These are phyloP conservation scores for Dichomitus squalens DNA, from an alignment of 1,284 basidiomycete genomes.

Conservation along the genomic window DNA sequence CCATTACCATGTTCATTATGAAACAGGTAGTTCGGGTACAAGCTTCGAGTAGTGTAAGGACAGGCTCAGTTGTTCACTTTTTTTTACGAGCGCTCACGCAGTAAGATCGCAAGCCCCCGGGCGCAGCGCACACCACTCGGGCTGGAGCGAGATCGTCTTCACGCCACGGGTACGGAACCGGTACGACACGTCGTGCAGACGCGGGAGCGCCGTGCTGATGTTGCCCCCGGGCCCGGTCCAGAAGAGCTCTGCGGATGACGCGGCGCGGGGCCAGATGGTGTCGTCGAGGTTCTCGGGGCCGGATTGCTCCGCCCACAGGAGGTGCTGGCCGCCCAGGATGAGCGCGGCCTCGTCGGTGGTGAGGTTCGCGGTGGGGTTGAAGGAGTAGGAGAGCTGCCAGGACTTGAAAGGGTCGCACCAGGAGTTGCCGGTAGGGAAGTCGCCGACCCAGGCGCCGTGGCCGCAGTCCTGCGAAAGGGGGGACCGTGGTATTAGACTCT, in stretches of 20 bases:
- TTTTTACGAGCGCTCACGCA: slow-evolving; percentile 33
- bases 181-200: slow-evolving; percentile 77
- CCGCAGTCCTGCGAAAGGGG: slow-evolving; percentile 68
- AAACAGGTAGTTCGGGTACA: no score
- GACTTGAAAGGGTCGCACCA: slow-evolving; percentile 81
- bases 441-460: slow-evolving; percentile 78
- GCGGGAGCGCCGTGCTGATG: slow-evolving; percentile 63
- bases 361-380: slow-evolving; percentile 69
- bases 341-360: slow-evolving; percentile 49
- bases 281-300: slow-evolving; percentile 71
- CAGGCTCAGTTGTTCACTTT: not conserved
- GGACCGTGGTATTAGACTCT: not conserved
- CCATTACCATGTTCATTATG: no score
- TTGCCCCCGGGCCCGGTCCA: slow-evolving; percentile 72
- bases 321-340: slow-evolving; percentile 73
- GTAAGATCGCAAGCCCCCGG: slow-evolving; percentile 59
- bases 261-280: slow-evolving; percentile 80
- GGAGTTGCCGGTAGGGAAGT: slow-evolving; percentile 44
- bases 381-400: slow-evolving; percentile 76
- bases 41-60: not conserved
- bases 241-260: slow-evolving; percentile 79
- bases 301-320: slow-evolving; percentile 82
- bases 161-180: slow-evolving; percentile 73
- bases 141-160: slow-evolving; percentile 71
- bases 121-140: slow-evolving; percentile 81